These are phyloP conservation scores for Neurospora sp. DNA, from an alignment of 495 filamentous ascomycete species.

Conservation along the genomic window DNA sequence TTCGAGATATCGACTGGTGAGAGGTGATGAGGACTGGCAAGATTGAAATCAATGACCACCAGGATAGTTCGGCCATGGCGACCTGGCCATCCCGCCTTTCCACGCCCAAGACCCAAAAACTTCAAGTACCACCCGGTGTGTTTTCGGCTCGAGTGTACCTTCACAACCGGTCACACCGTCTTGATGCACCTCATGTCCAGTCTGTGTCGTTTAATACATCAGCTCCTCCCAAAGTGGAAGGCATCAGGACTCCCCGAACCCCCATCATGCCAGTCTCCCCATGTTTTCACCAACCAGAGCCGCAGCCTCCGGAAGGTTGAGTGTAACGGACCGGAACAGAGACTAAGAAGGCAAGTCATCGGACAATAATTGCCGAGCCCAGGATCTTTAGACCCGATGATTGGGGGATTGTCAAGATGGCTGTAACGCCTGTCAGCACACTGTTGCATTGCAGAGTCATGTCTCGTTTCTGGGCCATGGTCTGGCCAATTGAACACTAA, in stretches of 20 bases:
- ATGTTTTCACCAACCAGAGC: neutral
- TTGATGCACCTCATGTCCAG: neutral
- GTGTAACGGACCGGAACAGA: neutral
- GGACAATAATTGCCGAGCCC: neutral
- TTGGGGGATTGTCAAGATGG: neutral
- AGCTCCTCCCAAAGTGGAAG: neutral
- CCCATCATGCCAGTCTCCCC: neutral
- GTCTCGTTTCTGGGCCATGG: neutral
- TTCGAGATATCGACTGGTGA: neutral
- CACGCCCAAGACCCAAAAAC: neutral
- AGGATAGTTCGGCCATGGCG: neutral
- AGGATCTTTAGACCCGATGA: neutral
- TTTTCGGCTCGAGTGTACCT: neutral
- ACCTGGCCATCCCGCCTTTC: neutral
- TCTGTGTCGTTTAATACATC: neutral
- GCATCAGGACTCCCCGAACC: neutral
- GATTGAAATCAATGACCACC: neutral
- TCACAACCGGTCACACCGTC: neutral
- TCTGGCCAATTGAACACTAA: neutral
- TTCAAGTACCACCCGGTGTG: neutral
- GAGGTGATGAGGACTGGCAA: neutral
- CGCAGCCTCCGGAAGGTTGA: neutral
- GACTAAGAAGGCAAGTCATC: neutral
- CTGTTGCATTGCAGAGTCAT: neutral
- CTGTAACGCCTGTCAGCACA: neutral